Base-by-base conservation (phyloP, 345 rosid genomes). In the Brassica carinata region DNA sequence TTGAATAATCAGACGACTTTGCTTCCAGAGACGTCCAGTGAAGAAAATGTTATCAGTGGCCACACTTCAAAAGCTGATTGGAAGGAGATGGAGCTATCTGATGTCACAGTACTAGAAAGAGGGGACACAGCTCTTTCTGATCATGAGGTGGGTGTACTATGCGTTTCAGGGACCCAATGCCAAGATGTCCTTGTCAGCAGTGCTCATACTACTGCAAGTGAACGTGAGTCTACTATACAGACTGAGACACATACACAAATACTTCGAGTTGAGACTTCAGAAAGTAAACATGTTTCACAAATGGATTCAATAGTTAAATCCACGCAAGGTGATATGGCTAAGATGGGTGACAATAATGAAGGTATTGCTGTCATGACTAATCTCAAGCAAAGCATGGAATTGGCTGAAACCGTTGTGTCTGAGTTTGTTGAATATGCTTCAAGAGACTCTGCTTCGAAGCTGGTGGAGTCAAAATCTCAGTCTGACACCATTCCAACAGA, bases 61-160 rank as follows among this genome's bases (percentile, higher is more conserved):
- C 79, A 64, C 58, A 77, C 73, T 34, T 86, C 64, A 38, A 64
- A 75, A 72, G n/a, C 68, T 76, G 66, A 69, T 67, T 26, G 74
- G 63, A 64, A 74, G 66, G 75, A 64, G 10, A 63, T 85, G 63
- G 84, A 33, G 70, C 83, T 71, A 71, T 69, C 86, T 33, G 82
- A 84, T 68, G 73, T 77, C 65, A 72, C 79, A 51, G 27, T 64
- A 13, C 74, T 81, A 66, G 88, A 86, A 84, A 83, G 77, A 77
- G 77, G 75, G 66, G 83, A 71, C 23, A 77, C 81, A 80, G 75
- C 71, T 75, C 51, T 62, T 48, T 55, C 67, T 15, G 61, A 26
- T 67, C 69, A 55, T 73, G 82, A 77, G 75, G 83, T 64, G 29
- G 59, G 72, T 43, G 76, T 64, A 68, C 72, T 58, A 68, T 83